Evolutionary conservation across 768 basidiomycete species (phyloP).

Genomic region (Clitopilus hobsonii): DNA sequence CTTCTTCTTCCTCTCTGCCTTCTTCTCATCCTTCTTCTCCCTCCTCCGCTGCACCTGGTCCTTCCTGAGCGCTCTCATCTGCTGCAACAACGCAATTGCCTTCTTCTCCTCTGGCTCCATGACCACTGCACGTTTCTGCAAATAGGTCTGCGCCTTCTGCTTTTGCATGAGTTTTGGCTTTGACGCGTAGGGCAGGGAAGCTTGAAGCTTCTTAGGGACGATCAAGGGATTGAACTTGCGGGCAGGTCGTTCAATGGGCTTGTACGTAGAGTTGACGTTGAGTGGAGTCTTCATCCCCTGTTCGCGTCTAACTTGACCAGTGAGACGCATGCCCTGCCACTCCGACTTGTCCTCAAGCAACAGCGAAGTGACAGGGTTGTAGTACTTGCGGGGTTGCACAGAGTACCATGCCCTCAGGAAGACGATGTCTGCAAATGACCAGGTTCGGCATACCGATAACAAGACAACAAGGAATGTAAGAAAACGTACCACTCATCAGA

Average conservation of each 20-base stretch:
- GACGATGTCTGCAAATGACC: constrained; percentile 65
- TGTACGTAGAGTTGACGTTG: constrained; percentile 84
- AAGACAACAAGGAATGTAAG: constrained; percentile 3
- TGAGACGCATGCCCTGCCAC: constrained; percentile 96
- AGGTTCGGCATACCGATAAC: constrained; percentile 1
- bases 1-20: constrained; percentile 64
- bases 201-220: constrained; percentile 87
- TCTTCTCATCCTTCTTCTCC: constrained; percentile 84
- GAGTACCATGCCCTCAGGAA: constrained; percentile 98
- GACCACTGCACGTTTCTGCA: constrained; percentile 92
- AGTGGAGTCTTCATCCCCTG: constrained; percentile 79
- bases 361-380: constrained; percentile 93
- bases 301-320: constrained; percentile 87
- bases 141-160: constrained; percentile 74
- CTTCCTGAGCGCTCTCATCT: constrained; percentile 88
- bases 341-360: constrained; percentile 74
- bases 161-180: constrained; percentile 84
- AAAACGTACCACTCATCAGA: constrained; percentile 81
- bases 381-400: constrained; percentile 91
- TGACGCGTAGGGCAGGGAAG: constrained; percentile 84
- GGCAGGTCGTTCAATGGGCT: constrained; percentile 68
- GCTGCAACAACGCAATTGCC: constrained; percentile 86
- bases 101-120: constrained; percentile 95
- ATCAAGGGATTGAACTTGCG: constrained; percentile 90
- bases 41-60: constrained; percentile 76